Base-by-base conservation (phyloP, 371 early-diverging fungal genomes). In the Mortierella sp. region DNA sequence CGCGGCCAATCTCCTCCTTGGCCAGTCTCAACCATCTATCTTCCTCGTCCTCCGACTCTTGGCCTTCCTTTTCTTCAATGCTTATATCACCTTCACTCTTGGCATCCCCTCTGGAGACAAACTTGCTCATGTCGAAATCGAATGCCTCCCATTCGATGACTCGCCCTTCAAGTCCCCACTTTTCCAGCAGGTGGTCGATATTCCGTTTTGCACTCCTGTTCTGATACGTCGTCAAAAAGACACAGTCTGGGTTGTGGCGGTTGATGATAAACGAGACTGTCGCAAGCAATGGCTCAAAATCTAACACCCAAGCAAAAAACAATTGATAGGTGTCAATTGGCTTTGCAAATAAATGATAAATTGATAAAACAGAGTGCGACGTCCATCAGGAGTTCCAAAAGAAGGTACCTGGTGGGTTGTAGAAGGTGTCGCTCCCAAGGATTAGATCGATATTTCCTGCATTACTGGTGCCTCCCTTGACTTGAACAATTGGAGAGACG, bases 361-460 rank as follows among this genome's bases (percentile, higher is more conserved):
- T 3, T 29, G 16, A 0, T 41, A 32, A 41, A 11, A 68, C 38
- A 14, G 32, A 60, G 43, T 38, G 49, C 12, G 29, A 49, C 12
- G 29, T 3, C 44, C 29, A 51, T 4, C 29, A n/a, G 41, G 8
- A 46, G 29, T 49, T 16, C 48, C 48, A 32, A 60, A 60, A 56
- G 10, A 55, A 38, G 7, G 29, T 87, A 91, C 92, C 90, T 71
- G 83, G 80, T 7, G 93, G 93, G 71, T 93, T 89, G 81, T 93
- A 93, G 75, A 93, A 91, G 0, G 92, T 91, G 72, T 93, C 93
- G 68, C 92, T 91, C 4, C 93, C 93, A 56, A 93, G 73, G 21
- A 93, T 89, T 54, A 88, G 79, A 70, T 93, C 91, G 21, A 93
- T 88, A 4, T 70, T 76, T 6, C 83, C 80, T 0, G 73, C 70